A percentile compares a stretch with the other conserved stretches of the same genome.
Conservation (phyloP, 176 grass and related monocot genomes). For the Puya raimondii region DNA sequence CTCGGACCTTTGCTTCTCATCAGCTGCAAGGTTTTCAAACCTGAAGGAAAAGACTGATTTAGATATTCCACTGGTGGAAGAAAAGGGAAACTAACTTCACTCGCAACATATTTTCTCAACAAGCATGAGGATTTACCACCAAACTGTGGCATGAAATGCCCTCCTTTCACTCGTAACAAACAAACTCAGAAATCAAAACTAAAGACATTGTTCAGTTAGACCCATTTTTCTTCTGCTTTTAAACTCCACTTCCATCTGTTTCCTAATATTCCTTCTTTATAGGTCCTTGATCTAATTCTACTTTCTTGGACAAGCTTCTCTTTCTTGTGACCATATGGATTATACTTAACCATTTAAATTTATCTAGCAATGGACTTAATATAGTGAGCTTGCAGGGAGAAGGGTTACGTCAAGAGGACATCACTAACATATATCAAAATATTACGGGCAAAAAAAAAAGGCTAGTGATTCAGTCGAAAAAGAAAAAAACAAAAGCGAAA, state of each 20-base stretch:
- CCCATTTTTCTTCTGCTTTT: too few relatives aligned
- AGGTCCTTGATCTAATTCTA: too few relatives aligned
- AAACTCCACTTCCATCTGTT: neutral
- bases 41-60: conserved; percentile 35
- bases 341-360: too few relatives aligned
- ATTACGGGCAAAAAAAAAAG: neutral
- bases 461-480: neutral
- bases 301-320: too few relatives aligned
- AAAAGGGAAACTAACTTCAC: neutral
- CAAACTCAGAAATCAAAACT: neutral
- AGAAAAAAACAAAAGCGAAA: neutral
- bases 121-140: neutral
- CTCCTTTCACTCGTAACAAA: neutral
- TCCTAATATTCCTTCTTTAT: neutral
- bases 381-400: too few relatives aligned
- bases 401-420: too few relatives aligned
- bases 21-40: conserved; percentile 39
- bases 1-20: conserved; percentile 42
- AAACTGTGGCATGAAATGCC: neutral
- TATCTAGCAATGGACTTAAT: too few relatives aligned
- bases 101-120: neutral
- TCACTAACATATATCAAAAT: too few relatives aligned
- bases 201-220: neutral
- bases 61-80: conserved; percentile 2
- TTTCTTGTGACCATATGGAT: too few relatives aligned